phyloP scores from a whole-genome alignment of 1,139 yeast genomes.

The Tardiomyces digboiensis region DNA sequence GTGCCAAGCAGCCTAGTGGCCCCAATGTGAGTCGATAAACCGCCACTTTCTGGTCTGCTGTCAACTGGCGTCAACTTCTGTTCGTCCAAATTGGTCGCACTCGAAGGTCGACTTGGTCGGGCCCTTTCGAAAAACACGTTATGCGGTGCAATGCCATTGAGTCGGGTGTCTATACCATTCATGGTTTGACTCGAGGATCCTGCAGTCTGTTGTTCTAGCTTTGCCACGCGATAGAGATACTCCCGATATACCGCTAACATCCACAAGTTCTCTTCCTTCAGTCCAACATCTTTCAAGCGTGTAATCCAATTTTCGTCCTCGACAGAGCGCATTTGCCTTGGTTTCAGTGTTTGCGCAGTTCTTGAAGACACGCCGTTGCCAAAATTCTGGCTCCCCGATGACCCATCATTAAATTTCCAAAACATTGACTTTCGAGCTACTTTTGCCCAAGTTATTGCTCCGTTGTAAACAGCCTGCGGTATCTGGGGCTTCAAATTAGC shows the following conservation, averaged over 20 bases:
- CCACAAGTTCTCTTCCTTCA: slow-evolving; percentile 71
- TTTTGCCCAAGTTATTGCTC: slow-evolving; percentile 64
- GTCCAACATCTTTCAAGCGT: slow-evolving; percentile 59
- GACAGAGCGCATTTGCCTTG: slow-evolving; percentile 8
- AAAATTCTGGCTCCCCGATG: neutral
- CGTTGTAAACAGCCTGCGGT: slow-evolving; percentile 54
- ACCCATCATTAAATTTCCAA: slow-evolving; percentile 41
- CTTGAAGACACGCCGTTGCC: neutral
- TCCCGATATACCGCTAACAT: slow-evolving; percentile 52
- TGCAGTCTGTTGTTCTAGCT: slow-evolving; percentile 2
- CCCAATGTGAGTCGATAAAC: neutral
- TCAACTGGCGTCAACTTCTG: no score
- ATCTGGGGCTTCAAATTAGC: slow-evolving; percentile 60
- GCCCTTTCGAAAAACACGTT: neutral
- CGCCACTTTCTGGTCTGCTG: no score
- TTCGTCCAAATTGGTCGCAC: neutral
- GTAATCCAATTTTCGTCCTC: slow-evolving; percentile 75
- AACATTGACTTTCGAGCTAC: slow-evolving; percentile 60
- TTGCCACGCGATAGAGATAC: slow-evolving; percentile 54
- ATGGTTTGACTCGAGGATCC: neutral
- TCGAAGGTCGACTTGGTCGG: neutral
- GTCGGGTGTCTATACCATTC: neutral
- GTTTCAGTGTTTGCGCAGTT: slow-evolving; percentile 4
- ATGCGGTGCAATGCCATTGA: neutral
- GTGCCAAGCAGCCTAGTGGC: neutral